Conservation (phyloP, 2,329 filamentous ascomycete genomes). For the Pseudogymnoascus destructans region DNA sequence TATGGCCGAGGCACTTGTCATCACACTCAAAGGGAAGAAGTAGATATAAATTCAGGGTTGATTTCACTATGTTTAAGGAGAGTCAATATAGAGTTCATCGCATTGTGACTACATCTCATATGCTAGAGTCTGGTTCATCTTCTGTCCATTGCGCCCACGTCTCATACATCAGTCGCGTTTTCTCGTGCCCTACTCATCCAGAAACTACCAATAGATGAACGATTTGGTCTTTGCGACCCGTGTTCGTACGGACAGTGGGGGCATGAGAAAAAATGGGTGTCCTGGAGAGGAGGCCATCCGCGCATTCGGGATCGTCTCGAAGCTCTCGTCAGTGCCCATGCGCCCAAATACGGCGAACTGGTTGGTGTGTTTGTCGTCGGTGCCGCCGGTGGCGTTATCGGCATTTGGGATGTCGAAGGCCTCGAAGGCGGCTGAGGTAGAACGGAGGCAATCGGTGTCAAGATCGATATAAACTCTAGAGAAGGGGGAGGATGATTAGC, state of each 20-base stretch:
- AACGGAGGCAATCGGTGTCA: slow-evolving; percentile 25
- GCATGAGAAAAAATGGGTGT: slow-evolving; percentile 26
- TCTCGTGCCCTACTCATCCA: too few species aligned
- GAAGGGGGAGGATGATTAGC: neutral
- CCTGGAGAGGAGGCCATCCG: slow-evolving; percentile 28
- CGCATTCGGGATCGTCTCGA: slow-evolving; percentile 27
- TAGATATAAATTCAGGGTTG: too few species aligned
- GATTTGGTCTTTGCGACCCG: neutral
- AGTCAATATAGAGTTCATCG: too few species aligned
- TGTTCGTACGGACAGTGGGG: slow-evolving; percentile 16
- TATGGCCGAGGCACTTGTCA: too few species aligned
- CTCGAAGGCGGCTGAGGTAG: slow-evolving; percentile 19
- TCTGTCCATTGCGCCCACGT: too few species aligned
- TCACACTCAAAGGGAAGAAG: too few species aligned
- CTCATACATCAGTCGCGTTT: too few species aligned
- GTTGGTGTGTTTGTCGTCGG: neutral
- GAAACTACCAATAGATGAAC: neutral
- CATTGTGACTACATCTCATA: too few species aligned
- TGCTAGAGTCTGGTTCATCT: too few species aligned
- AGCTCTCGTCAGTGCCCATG: slow-evolving; percentile 24
- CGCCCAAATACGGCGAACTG: slow-evolving; percentile 23
- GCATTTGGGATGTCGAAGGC: slow-evolving; percentile 18
- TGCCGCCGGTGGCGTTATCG: slow-evolving; percentile 14
- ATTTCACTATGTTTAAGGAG: too few species aligned
- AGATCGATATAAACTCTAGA: slow-evolving; percentile 25